A percentile compares a stretch with the other conserved stretches of the same genome.
Evolutionary conservation across 2,329 filamentous ascomycete species (phyloP).

Genomic region (Xylaria sp.): DNA sequence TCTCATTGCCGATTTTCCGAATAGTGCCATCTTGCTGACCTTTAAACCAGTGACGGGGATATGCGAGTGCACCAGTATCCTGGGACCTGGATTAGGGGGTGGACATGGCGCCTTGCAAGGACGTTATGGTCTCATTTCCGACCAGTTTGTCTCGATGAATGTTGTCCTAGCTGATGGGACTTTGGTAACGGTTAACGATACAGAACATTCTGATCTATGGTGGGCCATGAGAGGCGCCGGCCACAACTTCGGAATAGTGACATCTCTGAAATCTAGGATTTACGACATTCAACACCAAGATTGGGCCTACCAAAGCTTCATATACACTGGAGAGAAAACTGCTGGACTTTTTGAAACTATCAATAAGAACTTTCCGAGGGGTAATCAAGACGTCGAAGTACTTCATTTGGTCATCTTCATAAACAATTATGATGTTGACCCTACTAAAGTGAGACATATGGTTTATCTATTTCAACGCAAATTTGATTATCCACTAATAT

Average conservation of each 20-base stretch:
- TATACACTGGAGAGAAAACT: slow-evolving; percentile 60
- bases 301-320: slow-evolving; percentile 59
- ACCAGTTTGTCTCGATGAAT: slow-evolving; percentile 63
- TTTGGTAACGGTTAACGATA: slow-evolving; percentile 53
- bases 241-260: slow-evolving; percentile 70
- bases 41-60: slow-evolving; percentile 53
- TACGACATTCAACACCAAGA: slow-evolving; percentile 56
- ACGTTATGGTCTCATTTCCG: slow-evolving; percentile 62
- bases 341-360: too few relatives aligned
- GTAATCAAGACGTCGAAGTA: too few relatives aligned
- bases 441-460: too few relatives aligned
- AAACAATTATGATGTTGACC: too few relatives aligned
- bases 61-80: slow-evolving; percentile 49
- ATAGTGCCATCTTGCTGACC: too few relatives aligned
- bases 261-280: slow-evolving; percentile 59
- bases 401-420: too few relatives aligned
- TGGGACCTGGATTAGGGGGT: slow-evolving; percentile 66
- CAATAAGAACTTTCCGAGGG: too few relatives aligned
- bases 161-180: slow-evolving; percentile 63
- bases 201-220: slow-evolving; percentile 65
- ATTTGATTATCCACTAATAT: not conserved
- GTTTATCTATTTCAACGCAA: too few relatives aligned
- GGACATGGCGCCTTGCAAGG: slow-evolving; percentile 67
- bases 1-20: too few relatives aligned
- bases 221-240: slow-evolving; percentile 69